phyloP scores from a whole-genome alignment of 2,329 filamentous ascomycete species.

The Pseudogymnoascus sp. region DNA sequence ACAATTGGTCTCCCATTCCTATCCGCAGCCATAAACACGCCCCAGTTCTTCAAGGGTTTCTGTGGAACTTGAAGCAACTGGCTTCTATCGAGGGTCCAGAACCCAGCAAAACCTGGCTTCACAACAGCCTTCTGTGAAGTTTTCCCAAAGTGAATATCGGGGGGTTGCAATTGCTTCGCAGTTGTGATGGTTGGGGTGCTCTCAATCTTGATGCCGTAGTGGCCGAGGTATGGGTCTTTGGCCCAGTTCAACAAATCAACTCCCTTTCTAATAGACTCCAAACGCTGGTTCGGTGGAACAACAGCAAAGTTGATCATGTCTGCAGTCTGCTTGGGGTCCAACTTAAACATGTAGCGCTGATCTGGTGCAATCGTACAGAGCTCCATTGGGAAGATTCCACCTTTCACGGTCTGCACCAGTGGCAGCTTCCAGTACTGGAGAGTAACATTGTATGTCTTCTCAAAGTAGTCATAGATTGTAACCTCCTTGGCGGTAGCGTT shows the following conservation, averaged over 20 bases:
- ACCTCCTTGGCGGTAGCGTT: conserved; percentile 29
- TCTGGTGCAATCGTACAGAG: conserved; percentile 44
- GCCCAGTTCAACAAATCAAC: conserved; percentile 61
- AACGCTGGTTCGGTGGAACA: conserved; percentile 63
- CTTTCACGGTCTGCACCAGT: conserved; percentile 49
- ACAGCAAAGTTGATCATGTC: conserved; percentile 94
- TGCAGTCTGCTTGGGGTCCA: conserved; percentile 53
- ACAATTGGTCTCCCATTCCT: conserved; percentile 2
- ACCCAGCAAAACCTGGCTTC: conserved; percentile 1
- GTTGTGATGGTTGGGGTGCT: conserved; percentile 24
- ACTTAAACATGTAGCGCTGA: conserved; percentile 57
- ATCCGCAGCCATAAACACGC: not conserved
- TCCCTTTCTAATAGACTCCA: conserved; percentile 58
- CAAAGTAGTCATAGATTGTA: conserved; percentile 49
- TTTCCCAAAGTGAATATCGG: not conserved
- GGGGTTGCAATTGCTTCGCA: not conserved
- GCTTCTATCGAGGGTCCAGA: not conserved
- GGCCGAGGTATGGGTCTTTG: conserved; percentile 60
- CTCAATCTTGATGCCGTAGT: conserved; percentile 69
- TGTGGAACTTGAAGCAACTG: not conserved
- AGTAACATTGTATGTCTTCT: conserved; percentile 44
- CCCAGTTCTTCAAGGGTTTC: conserved; percentile 5
- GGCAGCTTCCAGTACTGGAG: conserved; percentile 45
- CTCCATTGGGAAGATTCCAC: conserved; percentile 55
- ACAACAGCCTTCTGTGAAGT: conserved; percentile 1